Percentiles rank a stretch among this genome's conserved stretches.
Evolutionary conservation across 192 early-diverging fungal species (phyloP).

Genomic region (Funneliformis mosseae): DNA sequence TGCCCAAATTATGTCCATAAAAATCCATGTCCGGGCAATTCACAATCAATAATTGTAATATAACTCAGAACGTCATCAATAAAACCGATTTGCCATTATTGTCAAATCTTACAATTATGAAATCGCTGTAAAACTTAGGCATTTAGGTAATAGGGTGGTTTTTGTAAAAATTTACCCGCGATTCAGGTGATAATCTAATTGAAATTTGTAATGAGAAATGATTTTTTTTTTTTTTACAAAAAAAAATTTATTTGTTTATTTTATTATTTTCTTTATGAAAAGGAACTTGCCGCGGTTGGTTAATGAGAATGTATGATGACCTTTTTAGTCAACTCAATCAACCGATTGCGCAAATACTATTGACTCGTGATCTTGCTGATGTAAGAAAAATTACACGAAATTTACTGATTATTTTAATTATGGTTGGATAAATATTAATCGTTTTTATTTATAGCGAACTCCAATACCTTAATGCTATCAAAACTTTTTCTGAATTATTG

Average conservation of each 20-base stretch:
- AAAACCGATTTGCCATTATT: conserved; percentile 85
- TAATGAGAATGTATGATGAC: conserved; percentile 96
- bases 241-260: background rate
- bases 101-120: conserved; percentile 87
- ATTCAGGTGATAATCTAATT: conserved; percentile 57
- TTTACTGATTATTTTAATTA: background rate
- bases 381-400: conserved; percentile 47
- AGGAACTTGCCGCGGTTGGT: conserved; percentile 98
- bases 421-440: background rate
- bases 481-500: conserved; percentile 88
- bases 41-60: conserved; percentile 72
- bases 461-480: conserved; percentile 98
- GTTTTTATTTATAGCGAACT: conserved; percentile 63
- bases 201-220: background rate
- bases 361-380: conserved; percentile 93
- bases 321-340: conserved; percentile 92
- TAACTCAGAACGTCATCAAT: conserved; percentile 97
- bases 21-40: background rate
- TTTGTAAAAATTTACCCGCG: conserved; percentile 78
- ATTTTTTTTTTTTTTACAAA: conserved; percentile 5
- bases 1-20: background rate
- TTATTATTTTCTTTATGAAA: conserved; percentile 11
- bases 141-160: conserved; percentile 79
- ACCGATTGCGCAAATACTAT: conserved; percentile 92
- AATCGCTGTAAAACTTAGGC: conserved; percentile 81